Evolutionary conservation across 176 grass and related monocot species (phyloP).

Genomic region (Raddia distichophylla): DNA sequence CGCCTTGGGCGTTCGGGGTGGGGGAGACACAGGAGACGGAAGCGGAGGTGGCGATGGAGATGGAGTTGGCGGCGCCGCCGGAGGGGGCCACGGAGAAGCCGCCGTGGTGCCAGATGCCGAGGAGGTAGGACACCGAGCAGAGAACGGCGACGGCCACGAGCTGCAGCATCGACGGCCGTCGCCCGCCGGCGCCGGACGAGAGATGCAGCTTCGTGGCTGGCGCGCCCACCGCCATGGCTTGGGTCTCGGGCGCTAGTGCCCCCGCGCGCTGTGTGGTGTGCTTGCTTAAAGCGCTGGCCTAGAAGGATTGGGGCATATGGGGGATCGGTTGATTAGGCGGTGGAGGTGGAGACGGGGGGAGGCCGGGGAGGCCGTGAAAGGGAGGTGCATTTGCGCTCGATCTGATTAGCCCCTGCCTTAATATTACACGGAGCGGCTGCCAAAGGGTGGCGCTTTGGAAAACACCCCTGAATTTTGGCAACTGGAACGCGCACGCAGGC

Average conservation of each 20-base stretch:
- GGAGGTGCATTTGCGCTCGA: background rate
- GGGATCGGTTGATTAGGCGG: constrained; percentile 32
- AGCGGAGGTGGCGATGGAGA: constrained; percentile 52
- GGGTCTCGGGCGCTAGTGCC: background rate
- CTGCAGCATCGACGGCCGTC: constrained; percentile 49
- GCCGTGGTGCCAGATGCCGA: constrained; percentile 80
- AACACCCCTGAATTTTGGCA: constrained; percentile 1
- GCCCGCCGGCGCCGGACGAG: constrained; percentile 25
- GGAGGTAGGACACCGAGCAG: constrained; percentile 81
- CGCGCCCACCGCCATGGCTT: constrained; percentile 50
- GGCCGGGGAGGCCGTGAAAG: constrained; percentile 34
- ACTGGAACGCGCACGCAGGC: background rate
- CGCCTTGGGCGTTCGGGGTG: background rate
- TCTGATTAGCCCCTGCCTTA: background rate
- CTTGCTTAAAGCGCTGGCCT: constrained; percentile 33
- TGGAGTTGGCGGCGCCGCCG: constrained; percentile 6
- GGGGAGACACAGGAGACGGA: constrained; percentile 51
- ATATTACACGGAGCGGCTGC: constrained; percentile 20
- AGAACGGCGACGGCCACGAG: constrained; percentile 65
- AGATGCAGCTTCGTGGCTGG: constrained; percentile 52
- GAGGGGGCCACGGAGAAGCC: constrained; percentile 36
- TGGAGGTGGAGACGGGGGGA: constrained; percentile 26
- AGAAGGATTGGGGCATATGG: constrained; percentile 2
- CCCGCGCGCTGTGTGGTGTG: background rate
- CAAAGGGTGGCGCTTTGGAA: constrained; percentile 1